Evolutionary conservation across 257 asterid species (phyloP), one percentile per base, ranked within the genome.

Genomic region (Paulownia fortunei): DNA sequence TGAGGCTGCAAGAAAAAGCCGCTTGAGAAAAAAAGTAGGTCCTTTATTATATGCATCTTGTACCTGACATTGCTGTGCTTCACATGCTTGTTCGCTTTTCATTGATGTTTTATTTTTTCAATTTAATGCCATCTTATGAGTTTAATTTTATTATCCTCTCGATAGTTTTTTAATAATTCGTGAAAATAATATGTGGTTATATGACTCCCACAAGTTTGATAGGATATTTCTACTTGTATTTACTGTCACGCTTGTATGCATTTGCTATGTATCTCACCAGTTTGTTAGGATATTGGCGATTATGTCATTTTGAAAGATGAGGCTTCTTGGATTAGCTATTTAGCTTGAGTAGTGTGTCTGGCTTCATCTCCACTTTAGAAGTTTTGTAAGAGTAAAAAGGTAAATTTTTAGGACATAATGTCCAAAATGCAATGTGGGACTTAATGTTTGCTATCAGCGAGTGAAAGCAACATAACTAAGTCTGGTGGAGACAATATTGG

Each of bases 1-100:
- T 51, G 99, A 95, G 88, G 99, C 99, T 63, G 99, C 99, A 42
- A 85, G 99, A 72, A 95, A 92, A 86, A 95, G 99, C 79, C 98
- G 99, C 76, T 85, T 91, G 83, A 86, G 97, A 73, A 95, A 95
- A 84, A 93, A 95, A 64, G 99, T 86, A 78, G 49, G 88, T 68
- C 18, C 67, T 63, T 68, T 39, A 24, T 70, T 27, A 21, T 55
- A 32, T 55, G 74, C 54, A 24, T 56, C 30, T 37, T 32, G 49
- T 74, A 15, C 56, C 11, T 51, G 32, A 9, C 76, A 58, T 54
- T 60, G 11, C 55, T 66, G 62, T 39, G 69, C 68, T 8, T 72
- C 64, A 62, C 55, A 30, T 75, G 67, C 19, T n/a, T 26, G 49
- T 3, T 62, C 49, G 27, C n/a, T 21, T 7, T 73, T 64, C 18